Conservation (phyloP, 2,329 filamentous ascomycete species). For the Colletotrichum chrysophilum region DNA sequence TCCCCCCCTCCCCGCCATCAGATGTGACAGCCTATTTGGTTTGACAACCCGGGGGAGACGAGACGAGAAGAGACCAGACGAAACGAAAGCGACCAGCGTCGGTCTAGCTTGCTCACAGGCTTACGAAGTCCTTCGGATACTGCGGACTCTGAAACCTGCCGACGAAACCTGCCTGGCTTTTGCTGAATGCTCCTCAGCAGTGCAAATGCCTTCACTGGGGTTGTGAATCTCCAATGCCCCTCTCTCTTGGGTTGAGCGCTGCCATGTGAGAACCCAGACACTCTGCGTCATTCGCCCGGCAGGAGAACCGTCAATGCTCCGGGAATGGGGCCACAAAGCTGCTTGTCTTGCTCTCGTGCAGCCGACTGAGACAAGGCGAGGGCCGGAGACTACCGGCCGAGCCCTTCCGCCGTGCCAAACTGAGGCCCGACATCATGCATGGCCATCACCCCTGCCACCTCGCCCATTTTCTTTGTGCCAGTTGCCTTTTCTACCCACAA, state of each 20-base stretch:
- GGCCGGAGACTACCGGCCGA: background rate
- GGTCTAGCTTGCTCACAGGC: background rate
- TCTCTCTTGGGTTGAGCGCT: background rate
- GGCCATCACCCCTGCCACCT: background rate
- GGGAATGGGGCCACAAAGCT: background rate
- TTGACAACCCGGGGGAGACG: background rate
- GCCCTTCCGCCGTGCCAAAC: background rate
- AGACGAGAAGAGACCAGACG: conserved; percentile 6
- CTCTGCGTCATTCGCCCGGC: background rate
- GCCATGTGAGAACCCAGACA: background rate
- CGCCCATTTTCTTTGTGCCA: background rate
- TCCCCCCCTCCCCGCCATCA: background rate
- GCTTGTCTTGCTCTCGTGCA: background rate
- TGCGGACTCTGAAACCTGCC: background rate
- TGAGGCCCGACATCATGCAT: background rate
- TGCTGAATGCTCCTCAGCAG: background rate
- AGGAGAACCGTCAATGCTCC: background rate
- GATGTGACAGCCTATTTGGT: background rate
- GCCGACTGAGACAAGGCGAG: background rate
- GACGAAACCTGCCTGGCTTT: background rate
- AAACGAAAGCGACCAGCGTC: background rate
- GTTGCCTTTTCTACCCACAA: background rate
- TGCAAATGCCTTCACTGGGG: background rate
- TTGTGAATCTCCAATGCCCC: background rate
- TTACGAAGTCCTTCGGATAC: background rate